Conservation (phyloP, 108 stramenopile genomes). For the Pelagomonas calceolata region DNA sequence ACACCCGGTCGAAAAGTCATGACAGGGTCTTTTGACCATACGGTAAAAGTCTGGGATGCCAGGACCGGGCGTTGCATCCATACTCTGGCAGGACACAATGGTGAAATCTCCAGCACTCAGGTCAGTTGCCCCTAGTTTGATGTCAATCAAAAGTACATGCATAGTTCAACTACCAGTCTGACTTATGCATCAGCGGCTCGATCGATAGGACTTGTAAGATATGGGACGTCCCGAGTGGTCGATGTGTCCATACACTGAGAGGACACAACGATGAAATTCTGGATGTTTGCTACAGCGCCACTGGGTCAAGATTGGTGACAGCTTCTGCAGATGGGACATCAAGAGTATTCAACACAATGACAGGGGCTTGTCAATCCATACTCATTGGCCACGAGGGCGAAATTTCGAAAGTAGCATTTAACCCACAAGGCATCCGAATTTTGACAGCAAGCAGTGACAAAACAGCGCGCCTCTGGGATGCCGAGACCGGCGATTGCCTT, state of each 20-base stretch:
- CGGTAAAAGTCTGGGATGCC: conserved; percentile 55
- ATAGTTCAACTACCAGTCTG: conserved; percentile 35
- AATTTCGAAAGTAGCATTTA: conserved; percentile 34
- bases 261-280: conserved; percentile 60
- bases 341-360: conserved; percentile 52
- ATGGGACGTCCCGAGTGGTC: conserved; percentile 45
- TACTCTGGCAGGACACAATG: conserved; percentile 47
- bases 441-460: conserved; percentile 52
- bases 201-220: conserved; percentile 52
- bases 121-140: not conserved
- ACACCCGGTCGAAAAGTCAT: conserved; percentile 40
- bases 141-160: not conserved
- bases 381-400: conserved; percentile 59
- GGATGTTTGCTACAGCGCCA: conserved; percentile 49
- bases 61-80: conserved; percentile 45
- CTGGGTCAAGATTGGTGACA: conserved; percentile 46
- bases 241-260: conserved; percentile 49
- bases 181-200: conserved; percentile 38
- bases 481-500: conserved; percentile 45
- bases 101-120: conserved; percentile 44
- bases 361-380: conserved; percentile 50
- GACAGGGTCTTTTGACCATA: conserved; percentile 52
- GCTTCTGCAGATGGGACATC: conserved; percentile 51
- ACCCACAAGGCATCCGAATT: conserved; percentile 40
- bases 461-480: conserved; percentile 47